Percentiles rank a stretch among this genome's conserved stretches.
Conservation (phyloP, 306 rosid species). For the Casuarina cunninghamiana region DNA sequence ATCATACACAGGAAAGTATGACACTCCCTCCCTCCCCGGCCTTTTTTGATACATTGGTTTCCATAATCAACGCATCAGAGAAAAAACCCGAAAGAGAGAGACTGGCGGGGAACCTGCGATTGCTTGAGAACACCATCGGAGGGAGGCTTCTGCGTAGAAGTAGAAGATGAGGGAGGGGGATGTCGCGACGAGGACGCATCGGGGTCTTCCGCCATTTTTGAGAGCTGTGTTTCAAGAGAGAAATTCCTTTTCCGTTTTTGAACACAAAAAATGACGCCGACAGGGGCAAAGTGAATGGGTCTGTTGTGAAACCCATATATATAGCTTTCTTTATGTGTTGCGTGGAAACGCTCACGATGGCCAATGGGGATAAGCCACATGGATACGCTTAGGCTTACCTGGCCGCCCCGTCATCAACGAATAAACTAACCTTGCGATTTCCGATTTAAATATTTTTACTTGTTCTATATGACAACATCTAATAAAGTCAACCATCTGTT, state of each 20-base stretch:
- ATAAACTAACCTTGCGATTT: too few relatives aligned
- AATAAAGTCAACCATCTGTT: too few relatives aligned
- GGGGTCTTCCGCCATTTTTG: slow-evolving; percentile 53
- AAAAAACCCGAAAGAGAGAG: background rate
- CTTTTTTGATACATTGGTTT: background rate
- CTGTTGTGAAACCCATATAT: background rate
- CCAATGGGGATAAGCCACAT: too few relatives aligned
- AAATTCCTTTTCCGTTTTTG: too few relatives aligned
- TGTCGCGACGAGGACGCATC: slow-evolving; percentile 43
- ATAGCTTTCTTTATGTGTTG: too few relatives aligned
- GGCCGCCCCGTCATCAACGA: too few relatives aligned
- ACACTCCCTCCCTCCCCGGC: background rate
- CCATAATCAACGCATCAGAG: background rate
- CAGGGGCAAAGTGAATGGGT: background rate
- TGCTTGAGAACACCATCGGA: slow-evolving; percentile 36
- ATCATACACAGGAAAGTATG: background rate
- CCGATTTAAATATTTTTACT: too few relatives aligned
- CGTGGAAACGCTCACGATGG: too few relatives aligned
- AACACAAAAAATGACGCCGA: background rate
- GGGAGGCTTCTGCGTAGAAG: slow-evolving; percentile 30
- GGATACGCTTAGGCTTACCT: too few relatives aligned
- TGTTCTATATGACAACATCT: too few relatives aligned
- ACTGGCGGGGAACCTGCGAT: slow-evolving; percentile 43
- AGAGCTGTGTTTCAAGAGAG: background rate
- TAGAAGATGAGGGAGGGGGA: slow-evolving; percentile 2